These are phyloP conservation scores for Aspergillus sp. DNA, from an alignment of 2,329 filamentous ascomycete species.

Conservation along the genomic window DNA sequence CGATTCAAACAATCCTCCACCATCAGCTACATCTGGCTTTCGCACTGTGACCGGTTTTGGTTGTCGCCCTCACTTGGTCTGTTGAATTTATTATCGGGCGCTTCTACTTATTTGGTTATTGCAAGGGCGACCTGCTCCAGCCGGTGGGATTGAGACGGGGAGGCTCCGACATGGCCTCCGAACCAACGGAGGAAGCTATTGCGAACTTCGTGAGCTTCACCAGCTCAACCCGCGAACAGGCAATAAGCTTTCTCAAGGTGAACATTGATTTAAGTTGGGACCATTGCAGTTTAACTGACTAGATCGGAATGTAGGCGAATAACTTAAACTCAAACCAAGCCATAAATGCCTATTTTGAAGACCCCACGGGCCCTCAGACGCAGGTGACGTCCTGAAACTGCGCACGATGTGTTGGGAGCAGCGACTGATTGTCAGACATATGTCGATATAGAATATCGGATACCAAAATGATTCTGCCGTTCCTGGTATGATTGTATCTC, in stretches of 20 bases:
- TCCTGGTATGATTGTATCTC: constrained; percentile 26
- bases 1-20: not conserved
- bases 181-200: constrained; percentile 46
- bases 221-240: constrained; percentile 42
- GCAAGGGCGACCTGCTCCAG: not conserved
- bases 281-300: constrained; percentile 16
- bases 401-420: not conserved
- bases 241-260: constrained; percentile 46
- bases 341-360: constrained; percentile 52
- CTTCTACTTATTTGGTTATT: not conserved
- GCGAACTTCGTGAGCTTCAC: constrained; percentile 45
- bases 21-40: not conserved
- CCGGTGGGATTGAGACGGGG: not conserved
- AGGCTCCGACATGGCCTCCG: constrained; percentile 34
- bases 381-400: constrained; percentile 29
- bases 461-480: constrained; percentile 30
- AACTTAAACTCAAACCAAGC: constrained; percentile 48
- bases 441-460: constrained; percentile 18
- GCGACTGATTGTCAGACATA: constrained; percentile 15
- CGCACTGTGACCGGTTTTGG: not conserved
- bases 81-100: not conserved
- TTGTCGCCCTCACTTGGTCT: not conserved
- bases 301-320: constrained; percentile 39
- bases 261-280: not conserved
- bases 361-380: constrained; percentile 38